Conservation (phyloP, 2,329 filamentous ascomycete species). For the Claviceps quebecensis region DNA sequence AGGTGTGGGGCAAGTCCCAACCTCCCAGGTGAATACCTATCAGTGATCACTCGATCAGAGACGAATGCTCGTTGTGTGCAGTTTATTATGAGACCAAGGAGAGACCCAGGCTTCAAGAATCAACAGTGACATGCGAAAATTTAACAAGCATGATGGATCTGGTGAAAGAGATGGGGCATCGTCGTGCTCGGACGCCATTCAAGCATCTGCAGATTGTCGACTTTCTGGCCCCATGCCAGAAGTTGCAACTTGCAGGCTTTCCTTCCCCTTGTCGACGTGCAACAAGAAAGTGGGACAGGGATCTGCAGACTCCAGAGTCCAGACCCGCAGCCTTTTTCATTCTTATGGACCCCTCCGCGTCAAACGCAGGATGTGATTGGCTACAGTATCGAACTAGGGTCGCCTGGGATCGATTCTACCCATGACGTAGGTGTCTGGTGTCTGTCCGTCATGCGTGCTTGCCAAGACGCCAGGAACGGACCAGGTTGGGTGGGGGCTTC, state of each 20-base stretch:
- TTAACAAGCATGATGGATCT: no score
- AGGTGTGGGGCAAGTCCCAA: no score
- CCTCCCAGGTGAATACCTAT: no score
- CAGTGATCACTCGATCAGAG: no score
- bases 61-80: no score
- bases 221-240: background rate
- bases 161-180: background rate
- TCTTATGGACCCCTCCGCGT: background rate
- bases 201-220: background rate
- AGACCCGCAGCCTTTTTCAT: background rate
- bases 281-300: background rate
- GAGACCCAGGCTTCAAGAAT: no score
- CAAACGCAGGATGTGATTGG: slow-evolving; percentile 1
- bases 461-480: slow-evolving; percentile 4
- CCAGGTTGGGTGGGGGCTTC: background rate
- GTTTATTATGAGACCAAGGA: no score
- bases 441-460: background rate
- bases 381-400: background rate
- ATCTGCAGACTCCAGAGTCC: background rate
- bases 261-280: background rate
- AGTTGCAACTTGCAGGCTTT: background rate
- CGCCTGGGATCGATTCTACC: background rate
- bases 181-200: background rate
- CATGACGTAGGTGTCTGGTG: slow-evolving; percentile 4
- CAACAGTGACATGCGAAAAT: no score